These are phyloP conservation scores for Fragilariopsis cylindrus DNA, from an alignment of 108 stramenopile genomes.

Conservation along the genomic window DNA sequence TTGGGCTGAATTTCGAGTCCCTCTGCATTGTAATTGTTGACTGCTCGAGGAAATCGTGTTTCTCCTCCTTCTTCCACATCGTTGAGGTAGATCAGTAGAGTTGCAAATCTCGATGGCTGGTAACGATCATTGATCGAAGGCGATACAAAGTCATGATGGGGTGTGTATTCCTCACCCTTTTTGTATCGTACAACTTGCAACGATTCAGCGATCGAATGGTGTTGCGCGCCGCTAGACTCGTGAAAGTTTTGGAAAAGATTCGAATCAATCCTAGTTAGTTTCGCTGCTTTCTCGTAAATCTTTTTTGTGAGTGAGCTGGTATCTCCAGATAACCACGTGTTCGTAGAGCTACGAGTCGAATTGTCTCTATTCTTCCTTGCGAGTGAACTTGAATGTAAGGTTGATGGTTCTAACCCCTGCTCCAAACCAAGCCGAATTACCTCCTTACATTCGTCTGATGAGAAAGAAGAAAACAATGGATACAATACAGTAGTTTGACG, in stretches of 20 bases:
- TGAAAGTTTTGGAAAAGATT: conserved; percentile 53
- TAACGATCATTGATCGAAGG: conserved; percentile 70
- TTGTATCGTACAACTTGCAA: conserved; percentile 86
- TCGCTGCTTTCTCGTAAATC: conserved; percentile 80
- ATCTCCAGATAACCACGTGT: conserved; percentile 76
- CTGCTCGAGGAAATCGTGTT: conserved; percentile 86
- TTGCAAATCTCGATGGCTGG: conserved; percentile 84
- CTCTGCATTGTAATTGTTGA: conserved; percentile 63
- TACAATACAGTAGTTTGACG: too few species aligned
- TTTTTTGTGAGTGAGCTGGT: conserved; percentile 62
- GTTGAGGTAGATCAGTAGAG: conserved; percentile 82
- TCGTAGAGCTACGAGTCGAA: conserved; percentile 61
- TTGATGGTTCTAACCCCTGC: conserved; percentile 61
- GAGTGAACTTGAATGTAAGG: conserved; percentile 41
- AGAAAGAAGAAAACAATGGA: conserved; percentile 17
- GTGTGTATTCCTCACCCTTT: conserved; percentile 71
- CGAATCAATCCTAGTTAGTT: conserved; percentile 75
- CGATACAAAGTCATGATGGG: conserved; percentile 90
- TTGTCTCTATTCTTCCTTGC: conserved; percentile 34
- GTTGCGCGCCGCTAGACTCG: conserved; percentile 43
- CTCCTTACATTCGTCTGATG: conserved; percentile 62
- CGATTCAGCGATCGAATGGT: conserved; percentile 85
- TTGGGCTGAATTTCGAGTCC: conserved; percentile 78
- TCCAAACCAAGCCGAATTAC: conserved; percentile 52
- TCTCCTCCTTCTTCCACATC: conserved; percentile 68